Evolutionary conservation across 2,329 filamentous ascomycete genomes (phyloP).

Genomic region (Botryotinia narcissicola): DNA sequence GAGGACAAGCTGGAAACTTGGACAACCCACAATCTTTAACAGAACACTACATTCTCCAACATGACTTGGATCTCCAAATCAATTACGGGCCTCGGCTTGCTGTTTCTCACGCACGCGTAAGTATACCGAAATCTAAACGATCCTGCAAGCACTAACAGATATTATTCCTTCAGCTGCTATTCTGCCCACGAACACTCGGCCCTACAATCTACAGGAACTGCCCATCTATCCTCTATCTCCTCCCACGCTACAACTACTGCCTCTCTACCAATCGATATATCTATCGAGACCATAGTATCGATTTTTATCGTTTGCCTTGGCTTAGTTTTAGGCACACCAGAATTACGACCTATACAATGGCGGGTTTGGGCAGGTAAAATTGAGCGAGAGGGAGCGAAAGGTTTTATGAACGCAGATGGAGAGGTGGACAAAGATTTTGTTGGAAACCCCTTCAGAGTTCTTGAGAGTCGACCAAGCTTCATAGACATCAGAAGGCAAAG

Average conservation of each 20-base stretch:
- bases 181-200: constrained; percentile 90
- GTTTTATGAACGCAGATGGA: constrained; percentile 56
- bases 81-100: constrained; percentile 69
- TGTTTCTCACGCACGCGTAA: constrained; percentile 86
- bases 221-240: constrained; percentile 46
- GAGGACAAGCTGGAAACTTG: constrained; percentile 13
- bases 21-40: background rate
- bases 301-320: constrained; percentile 79
- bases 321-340: constrained; percentile 73
- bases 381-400: constrained; percentile 68
- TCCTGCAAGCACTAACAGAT: background rate
- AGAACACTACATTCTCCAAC: constrained; percentile 6
- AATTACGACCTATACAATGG: constrained; percentile 82
- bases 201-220: constrained; percentile 59
- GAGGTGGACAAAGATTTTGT: constrained; percentile 67
- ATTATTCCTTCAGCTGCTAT: constrained; percentile 70
- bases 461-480: constrained; percentile 83
- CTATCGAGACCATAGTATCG: constrained; percentile 78
- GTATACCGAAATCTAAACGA: constrained; percentile 37
- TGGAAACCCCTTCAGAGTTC: constrained; percentile 73
- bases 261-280: constrained; percentile 78
- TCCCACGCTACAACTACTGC: constrained; percentile 43
- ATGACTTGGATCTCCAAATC: constrained; percentile 73
- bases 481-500: constrained; percentile 82
- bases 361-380: constrained; percentile 79